Conservation (phyloP, 805 yeast species). For the Cyberlindnera sargentensis region DNA sequence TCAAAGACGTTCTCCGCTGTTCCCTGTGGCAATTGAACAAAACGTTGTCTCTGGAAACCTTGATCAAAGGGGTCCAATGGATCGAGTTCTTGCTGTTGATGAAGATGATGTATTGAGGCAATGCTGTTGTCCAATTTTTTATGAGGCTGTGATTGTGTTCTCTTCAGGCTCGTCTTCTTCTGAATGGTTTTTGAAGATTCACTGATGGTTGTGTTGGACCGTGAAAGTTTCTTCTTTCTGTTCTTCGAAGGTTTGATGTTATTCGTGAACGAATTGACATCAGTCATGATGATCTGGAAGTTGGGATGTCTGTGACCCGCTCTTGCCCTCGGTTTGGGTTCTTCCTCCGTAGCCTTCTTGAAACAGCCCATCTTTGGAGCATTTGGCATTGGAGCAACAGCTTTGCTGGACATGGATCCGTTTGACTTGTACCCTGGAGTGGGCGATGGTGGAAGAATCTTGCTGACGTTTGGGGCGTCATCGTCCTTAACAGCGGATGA, state of each 20-base stretch:
- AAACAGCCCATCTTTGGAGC: conserved; percentile 24
- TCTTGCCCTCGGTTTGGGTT: not conserved
- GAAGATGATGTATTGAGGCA: not conserved
- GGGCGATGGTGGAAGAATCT: conserved; percentile 18
- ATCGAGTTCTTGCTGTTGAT: not conserved
- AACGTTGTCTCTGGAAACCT: no score
- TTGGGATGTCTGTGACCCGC: conserved; percentile 7
- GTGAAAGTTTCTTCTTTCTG: conserved; percentile 13
- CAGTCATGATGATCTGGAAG: conserved; percentile 31
- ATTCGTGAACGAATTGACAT: conserved; percentile 23
- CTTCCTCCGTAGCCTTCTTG: conserved; percentile 14
- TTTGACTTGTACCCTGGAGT: conserved; percentile 18
- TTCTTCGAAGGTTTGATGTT: conserved; percentile 7
- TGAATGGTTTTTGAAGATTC: conserved; percentile 5
- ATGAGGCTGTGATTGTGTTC: conserved; percentile 21
- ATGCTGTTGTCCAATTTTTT: conserved; percentile 6
- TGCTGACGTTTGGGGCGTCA: conserved; percentile 2
- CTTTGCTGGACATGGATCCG: not conserved
- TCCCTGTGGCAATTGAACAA: no score
- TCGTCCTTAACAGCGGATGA: conserved; percentile 23
- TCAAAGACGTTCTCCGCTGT: not conserved
- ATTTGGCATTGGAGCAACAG: conserved; percentile 13
- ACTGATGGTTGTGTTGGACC: conserved; percentile 17
- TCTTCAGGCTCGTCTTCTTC: conserved; percentile 18
- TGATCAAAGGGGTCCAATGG: not conserved